Base-by-base conservation (phyloP, 2,329 filamentous ascomycete genomes). In the Metarhizium rileyi region DNA sequence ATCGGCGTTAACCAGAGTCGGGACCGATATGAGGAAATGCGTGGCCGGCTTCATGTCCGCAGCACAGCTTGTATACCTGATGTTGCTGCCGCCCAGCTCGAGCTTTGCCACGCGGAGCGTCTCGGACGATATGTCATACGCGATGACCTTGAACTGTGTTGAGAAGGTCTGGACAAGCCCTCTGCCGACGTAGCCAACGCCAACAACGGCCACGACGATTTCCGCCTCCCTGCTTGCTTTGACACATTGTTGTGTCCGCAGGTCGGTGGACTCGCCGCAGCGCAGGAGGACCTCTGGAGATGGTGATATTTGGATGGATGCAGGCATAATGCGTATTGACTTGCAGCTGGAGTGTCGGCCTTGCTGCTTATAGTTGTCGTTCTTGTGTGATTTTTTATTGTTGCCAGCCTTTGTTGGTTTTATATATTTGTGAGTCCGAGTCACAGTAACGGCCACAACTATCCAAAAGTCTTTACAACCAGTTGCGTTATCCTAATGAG, bases 21-120 rank as follows among this genome's bases (percentile, higher is more conserved):
- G 76, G 2, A 79, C 75, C 0, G 74, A 70, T 51, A 78, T 74
- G 35, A 78, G 69, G 48, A 76, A 75, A 57, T 78, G 74, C 0
- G 71, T 75, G 9, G 72, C 76, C 28, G 58, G 52, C 3, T 59
- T 55, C 16, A 78, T 63, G 12, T 69, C 64, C 12, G 53, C 55
- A 5, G 69, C 55, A 26, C 65, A 62, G 22, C 60, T 63, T 1
- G 73, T 73, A 55, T 74, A 66, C 5, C 56, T 59, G 33, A 67
- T 61, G 6, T 58, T 61, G 40, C 54, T 59, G 20, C 59, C 61
- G 16, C 50, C 35, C 3, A 48, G 50, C 47, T 65, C 61, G 10
- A 62, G 55, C 30, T 59, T 47, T 41, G 60, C 47, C 23, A 75
- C 55, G 8, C 66, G 56, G 10, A 58, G 55, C 12, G 70, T 56